Percentiles rank a stretch among this genome's conserved stretches.
phyloP scores from a whole-genome alignment of 2,329 filamentous ascomycete species.

The Phialocephala subalpina region DNA sequence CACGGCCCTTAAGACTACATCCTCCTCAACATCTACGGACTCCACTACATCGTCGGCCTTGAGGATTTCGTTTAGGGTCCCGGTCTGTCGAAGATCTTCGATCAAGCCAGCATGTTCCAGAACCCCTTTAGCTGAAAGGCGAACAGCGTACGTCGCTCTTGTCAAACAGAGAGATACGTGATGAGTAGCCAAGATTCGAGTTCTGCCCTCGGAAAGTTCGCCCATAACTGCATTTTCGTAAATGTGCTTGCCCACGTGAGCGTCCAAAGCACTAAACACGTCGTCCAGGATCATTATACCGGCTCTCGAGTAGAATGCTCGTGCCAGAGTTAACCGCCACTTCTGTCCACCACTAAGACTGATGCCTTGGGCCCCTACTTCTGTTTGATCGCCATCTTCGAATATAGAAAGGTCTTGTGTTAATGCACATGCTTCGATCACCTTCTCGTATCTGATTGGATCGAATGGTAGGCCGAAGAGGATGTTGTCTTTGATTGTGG shows the following conservation, averaged over 20 bases:
- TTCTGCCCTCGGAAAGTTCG: conserved; percentile 71
- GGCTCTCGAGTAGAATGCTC: conserved; percentile 80
- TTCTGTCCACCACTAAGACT: conserved; percentile 84
- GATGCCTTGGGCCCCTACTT: conserved; percentile 83
- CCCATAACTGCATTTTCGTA: conserved; percentile 79
- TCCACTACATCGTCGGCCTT: conserved; percentile 58
- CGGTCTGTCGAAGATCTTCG: conserved; percentile 64
- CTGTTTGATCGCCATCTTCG: conserved; percentile 76
- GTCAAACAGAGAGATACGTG: conserved; percentile 75
- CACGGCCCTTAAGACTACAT: conserved; percentile 57
- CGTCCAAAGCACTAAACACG: conserved; percentile 80
- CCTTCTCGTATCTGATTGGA: conserved; percentile 70
- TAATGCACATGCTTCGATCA: conserved; percentile 74
- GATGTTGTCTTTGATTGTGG: conserved; percentile 78
- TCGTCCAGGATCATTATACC: conserved; percentile 81
- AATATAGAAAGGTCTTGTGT: conserved; percentile 79
- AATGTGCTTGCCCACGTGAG: conserved; percentile 79
- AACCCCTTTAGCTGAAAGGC: conserved; percentile 72
- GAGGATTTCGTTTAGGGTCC: conserved; percentile 63
- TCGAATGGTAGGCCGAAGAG: conserved; percentile 76
- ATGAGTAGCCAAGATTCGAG: conserved; percentile 80
- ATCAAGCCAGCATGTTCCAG: conserved; percentile 67
- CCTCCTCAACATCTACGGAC: conserved; percentile 45
- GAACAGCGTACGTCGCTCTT: conserved; percentile 74
- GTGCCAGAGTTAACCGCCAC: conserved; percentile 80